A percentile compares a stretch with the other conserved stretches of the same genome.
Evolutionary conservation across 164 flowering plant genomes (phyloP).

Genomic region (Sedum album): DNA sequence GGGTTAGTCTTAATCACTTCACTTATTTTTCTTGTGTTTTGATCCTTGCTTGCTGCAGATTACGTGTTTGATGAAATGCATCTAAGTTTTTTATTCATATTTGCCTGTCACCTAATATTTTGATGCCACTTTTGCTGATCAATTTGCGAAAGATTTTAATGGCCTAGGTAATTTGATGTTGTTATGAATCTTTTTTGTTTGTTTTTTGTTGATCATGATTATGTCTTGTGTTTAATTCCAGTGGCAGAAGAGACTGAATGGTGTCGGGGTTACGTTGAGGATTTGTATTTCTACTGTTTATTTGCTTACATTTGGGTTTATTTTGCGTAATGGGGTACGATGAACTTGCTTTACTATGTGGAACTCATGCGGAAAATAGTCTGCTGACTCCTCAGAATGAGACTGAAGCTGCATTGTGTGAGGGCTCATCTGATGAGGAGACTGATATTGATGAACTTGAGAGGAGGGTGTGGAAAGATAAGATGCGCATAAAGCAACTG

Average conservation of each 20-base stretch:
- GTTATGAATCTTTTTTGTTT: background rate
- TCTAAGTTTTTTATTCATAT: no score
- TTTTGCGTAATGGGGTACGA: background rate
- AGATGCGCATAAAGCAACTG: background rate
- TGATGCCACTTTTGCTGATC: no score
- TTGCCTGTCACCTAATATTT: no score
- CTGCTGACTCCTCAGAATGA: background rate
- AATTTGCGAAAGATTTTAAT: no score
- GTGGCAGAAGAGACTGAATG: background rate
- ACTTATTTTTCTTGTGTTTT: no score
- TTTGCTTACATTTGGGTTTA: background rate
- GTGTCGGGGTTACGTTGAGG: background rate
- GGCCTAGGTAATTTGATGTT: no score
- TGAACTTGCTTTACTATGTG: background rate
- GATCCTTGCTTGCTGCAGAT: no score
- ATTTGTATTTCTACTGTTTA: no score
- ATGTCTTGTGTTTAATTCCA: background rate
- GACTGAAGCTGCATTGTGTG: background rate
- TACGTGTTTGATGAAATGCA: no score
- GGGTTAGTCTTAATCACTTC: no score
- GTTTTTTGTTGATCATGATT: background rate
- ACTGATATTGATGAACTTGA: background rate
- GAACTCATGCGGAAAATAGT: background rate
- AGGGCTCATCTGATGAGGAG: background rate
- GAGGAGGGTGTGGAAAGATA: background rate